These are phyloP conservation scores for Ballota nigra DNA, from an alignment of 257 asterid genomes.

Conservation along the genomic window DNA sequence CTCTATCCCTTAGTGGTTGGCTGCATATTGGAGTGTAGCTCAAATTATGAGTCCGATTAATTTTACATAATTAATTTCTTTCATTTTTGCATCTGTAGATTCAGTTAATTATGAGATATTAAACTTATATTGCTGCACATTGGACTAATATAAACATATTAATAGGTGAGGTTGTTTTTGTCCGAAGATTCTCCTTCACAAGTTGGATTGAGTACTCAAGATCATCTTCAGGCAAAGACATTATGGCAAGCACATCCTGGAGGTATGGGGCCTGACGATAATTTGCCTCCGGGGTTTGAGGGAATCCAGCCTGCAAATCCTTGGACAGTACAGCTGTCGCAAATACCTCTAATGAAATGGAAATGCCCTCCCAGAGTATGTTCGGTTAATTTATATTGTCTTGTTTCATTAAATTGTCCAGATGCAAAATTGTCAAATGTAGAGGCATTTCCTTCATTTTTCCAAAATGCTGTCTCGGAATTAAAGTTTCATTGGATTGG, in stretches of 20 bases:
- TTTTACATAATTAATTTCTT: neutral
- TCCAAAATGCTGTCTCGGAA: neutral
- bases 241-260: constrained; percentile 45
- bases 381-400: neutral
- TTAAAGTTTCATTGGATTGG: neutral
- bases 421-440: neutral
- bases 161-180: constrained; percentile 73
- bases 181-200: constrained; percentile 86
- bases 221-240: constrained; percentile 81
- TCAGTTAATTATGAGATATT: neutral
- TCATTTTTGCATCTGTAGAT: constrained; percentile 10
- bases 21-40: neutral
- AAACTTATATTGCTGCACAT: neutral
- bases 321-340: constrained; percentile 52
- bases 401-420: constrained; percentile 8
- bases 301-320: constrained; percentile 54
- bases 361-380: constrained; percentile 71
- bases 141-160: constrained; percentile 25
- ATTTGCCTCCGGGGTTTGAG: constrained; percentile 92
- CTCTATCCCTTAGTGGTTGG: neutral
- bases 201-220: constrained; percentile 68
- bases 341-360: constrained; percentile 74
- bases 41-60: neutral
- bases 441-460: constrained; percentile 5
- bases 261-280: constrained; percentile 54